Evolutionary conservation across 768 basidiomycete genomes (phyloP).

Genomic region (Tylopilus balloui): DNA sequence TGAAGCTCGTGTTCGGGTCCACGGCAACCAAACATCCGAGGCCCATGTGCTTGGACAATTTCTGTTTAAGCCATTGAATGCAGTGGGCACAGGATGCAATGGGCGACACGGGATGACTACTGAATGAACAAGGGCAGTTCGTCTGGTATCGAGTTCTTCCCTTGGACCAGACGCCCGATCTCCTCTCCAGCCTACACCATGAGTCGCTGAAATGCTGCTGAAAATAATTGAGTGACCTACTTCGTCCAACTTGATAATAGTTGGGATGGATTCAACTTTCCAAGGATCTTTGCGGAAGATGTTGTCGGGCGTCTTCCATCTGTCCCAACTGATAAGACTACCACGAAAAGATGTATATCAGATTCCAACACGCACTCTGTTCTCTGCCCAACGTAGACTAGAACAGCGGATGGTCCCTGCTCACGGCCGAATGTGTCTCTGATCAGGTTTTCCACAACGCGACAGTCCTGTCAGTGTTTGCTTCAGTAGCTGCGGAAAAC

Average conservation of each 20-base stretch:
- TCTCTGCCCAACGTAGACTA: slow-evolving; percentile 68
- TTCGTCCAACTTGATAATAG: slow-evolving; percentile 56
- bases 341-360: not conserved
- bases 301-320: slow-evolving; percentile 64
- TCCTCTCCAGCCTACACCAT: slow-evolving; percentile 24
- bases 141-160: slow-evolving; percentile 21
- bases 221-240: slow-evolving; percentile 37
- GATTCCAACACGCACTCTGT: slow-evolving; percentile 45
- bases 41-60: not conserved
- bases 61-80: not conserved
- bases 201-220: not conserved
- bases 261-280: slow-evolving; percentile 57
- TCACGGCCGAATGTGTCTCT: slow-evolving; percentile 43
- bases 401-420: slow-evolving; percentile 47
- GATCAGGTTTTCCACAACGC: slow-evolving; percentile 53
- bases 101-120: slow-evolving; percentile 1
- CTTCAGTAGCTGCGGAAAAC: slow-evolving; percentile 6
- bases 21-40: not conserved
- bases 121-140: slow-evolving; percentile 20
- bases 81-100: not conserved
- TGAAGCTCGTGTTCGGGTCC: not conserved
- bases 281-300: slow-evolving; percentile 60
- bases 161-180: slow-evolving; percentile 28
- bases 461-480: slow-evolving; percentile 53
- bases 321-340: slow-evolving; percentile 24